Evolutionary conservation across 192 early-diverging fungal genomes (phyloP).

Genomic region (Linnemannia schmuckeri): DNA sequence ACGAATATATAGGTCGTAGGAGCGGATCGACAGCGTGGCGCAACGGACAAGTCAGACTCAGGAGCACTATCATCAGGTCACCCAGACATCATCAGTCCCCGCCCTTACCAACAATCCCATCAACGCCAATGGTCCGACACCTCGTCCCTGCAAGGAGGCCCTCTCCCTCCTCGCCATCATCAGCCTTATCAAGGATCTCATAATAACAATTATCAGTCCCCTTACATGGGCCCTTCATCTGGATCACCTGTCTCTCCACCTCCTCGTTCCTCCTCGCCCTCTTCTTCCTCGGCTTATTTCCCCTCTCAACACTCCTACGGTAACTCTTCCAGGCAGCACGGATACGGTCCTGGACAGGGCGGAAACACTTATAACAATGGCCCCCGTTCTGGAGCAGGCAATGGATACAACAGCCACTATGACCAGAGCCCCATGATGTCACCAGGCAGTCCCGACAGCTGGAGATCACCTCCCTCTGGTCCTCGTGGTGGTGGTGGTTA

Average conservation of each 20-base stretch:
- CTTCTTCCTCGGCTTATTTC: constrained; percentile 32
- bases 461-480: constrained; percentile 46
- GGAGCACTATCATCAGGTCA: neutral
- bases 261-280: constrained; percentile 27
- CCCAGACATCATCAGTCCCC: constrained; percentile 17
- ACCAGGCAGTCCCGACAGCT: constrained; percentile 37
- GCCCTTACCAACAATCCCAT: constrained; percentile 24
- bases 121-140: constrained; percentile 53
- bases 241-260: constrained; percentile 35
- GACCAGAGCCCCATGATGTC: constrained; percentile 57
- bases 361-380: neutral
- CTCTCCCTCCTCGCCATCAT: neutral
- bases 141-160: constrained; percentile 36
- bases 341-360: neutral
- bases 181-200: constrained; percentile 13
- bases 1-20: neutral
- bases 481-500: constrained; percentile 29
- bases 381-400: constrained; percentile 8
- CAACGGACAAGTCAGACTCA: neutral
- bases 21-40: neutral
- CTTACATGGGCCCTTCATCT: constrained; percentile 32
- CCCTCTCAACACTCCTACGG: constrained; percentile 17
- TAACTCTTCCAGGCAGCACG: constrained; percentile 14
- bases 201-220: constrained; percentile 28
- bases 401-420: constrained; percentile 25